Percentiles rank a stretch among this genome's conserved stretches.
Conservation (phyloP, 805 yeast genomes). For the Priceomyces fermenticarens region DNA sequence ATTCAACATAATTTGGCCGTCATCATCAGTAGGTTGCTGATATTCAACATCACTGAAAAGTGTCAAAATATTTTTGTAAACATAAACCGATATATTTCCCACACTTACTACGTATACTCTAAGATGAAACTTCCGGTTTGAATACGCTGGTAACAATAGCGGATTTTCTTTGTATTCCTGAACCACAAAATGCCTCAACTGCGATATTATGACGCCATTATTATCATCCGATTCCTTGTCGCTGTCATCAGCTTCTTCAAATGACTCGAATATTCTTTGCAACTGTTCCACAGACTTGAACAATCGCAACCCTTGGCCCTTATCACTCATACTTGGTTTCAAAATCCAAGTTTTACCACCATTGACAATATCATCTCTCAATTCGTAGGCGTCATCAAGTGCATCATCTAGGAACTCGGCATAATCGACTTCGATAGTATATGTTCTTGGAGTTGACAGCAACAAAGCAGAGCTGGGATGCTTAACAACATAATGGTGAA, state of each 20-base stretch:
- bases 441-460: constrained; percentile 68
- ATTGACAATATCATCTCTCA: constrained; percentile 69
- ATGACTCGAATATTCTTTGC: constrained; percentile 78
- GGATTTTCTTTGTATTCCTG: constrained; percentile 79
- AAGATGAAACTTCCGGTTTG: constrained; percentile 79
- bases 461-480: constrained; percentile 64
- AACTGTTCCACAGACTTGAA: constrained; percentile 77
- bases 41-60: constrained; percentile 68
- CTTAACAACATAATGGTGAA: constrained; percentile 71
- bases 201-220: constrained; percentile 78
- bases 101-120: constrained; percentile 76
- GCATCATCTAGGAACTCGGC: constrained; percentile 96
- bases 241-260: constrained; percentile 69
- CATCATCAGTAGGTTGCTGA: constrained; percentile 23
- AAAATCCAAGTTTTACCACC: constrained; percentile 75
- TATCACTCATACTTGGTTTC: constrained; percentile 96
- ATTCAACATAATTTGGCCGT: constrained; percentile 40
- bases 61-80: constrained; percentile 75
- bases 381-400: constrained; percentile 86
- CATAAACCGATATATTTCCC: constrained; percentile 75
- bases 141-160: constrained; percentile 57
- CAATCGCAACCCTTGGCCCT: constrained; percentile 91
- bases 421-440: constrained; percentile 82
- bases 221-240: constrained; percentile 48
- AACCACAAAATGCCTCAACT: constrained; percentile 84